Evolutionary conservation across 2,329 filamentous ascomycete genomes (phyloP), one percentile per base, ranked within the genome.

Genomic region (Fusarium palustre): DNA sequence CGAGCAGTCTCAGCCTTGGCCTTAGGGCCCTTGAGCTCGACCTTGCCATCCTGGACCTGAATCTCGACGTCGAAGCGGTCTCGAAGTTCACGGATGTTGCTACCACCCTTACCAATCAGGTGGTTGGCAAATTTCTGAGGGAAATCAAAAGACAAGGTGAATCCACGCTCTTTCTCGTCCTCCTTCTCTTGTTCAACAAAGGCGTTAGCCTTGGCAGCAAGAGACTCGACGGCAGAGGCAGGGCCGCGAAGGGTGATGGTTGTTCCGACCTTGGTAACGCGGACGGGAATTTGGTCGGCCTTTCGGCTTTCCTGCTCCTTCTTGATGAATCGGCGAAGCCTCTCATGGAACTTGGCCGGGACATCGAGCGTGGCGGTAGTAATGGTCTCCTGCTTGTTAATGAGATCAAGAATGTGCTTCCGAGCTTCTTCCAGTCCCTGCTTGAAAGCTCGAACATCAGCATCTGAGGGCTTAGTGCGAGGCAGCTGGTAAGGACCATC

Each of bases 71-170:
- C 88, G 63, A 90, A 91, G 68, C 87, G 87, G 66, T 91, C 89
- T 47, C 88, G 85, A 38, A 91, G 81, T 73, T 91, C 88, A 56
- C 85, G 85, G 73, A 91, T 90, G 76, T 90, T 86, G 79, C 87
- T 89, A 20, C 89, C 89, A 50, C 87, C 86, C 79, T 90, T 91
- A 55, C 89, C 90, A 74, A 91, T 90, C 4, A 91, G 87, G 77
- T 97, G 91, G 79, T 97, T 97, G 68, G 94, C 94, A 76, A 90
- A 97, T 81, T 97, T 97, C 78, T 97, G 92, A 10, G 95, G 95
- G 83, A 97, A 99, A 68, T 97, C 93, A 72, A 98, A 98, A 28
- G 87, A 89, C 62, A 92, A 83, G 4, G 89, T 94, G 81, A 94
- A 97, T 45, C 93, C 94, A 63, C 95, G 92, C 81, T 98, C 95